Conservation (phyloP, 176 grass and related monocot genomes). For the Carex myosuroides region DNA sequence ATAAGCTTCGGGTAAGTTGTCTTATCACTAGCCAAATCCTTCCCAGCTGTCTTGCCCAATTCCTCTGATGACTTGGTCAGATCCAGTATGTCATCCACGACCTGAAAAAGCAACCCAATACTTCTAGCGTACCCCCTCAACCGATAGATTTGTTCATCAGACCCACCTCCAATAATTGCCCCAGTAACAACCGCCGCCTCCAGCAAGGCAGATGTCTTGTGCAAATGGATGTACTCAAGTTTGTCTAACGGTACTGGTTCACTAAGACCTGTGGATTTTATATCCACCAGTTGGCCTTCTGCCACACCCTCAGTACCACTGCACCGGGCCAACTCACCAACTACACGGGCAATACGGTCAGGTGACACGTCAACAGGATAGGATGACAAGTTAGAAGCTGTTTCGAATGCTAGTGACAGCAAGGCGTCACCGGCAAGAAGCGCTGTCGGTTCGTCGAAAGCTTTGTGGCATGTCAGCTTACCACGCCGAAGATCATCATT, state of each 20-base stretch:
- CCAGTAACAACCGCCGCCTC: slow-evolving; percentile 71
- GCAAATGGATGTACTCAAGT: slow-evolving; percentile 80
- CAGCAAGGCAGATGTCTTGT: slow-evolving; percentile 77
- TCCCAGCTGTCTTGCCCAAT: slow-evolving; percentile 69
- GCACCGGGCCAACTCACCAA: slow-evolving; percentile 58
- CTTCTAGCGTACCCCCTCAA: slow-evolving; percentile 50
- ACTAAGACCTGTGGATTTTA: slow-evolving; percentile 55
- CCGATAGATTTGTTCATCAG: slow-evolving; percentile 46
- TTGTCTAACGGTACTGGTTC: slow-evolving; percentile 39
- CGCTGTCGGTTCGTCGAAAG: slow-evolving; percentile 63
- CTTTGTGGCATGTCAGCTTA: slow-evolving; percentile 58
- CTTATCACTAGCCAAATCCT: slow-evolving; percentile 77
- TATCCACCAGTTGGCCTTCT: slow-evolving; percentile 68
- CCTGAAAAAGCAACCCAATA: slow-evolving; percentile 76
- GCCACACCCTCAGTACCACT: slow-evolving; percentile 61
- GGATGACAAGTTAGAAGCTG: slow-evolving; percentile 34
- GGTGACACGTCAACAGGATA: slow-evolving; percentile 48
- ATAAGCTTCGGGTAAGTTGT: slow-evolving; percentile 71
- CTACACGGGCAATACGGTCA: slow-evolving; percentile 44
- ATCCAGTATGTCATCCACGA: slow-evolving; percentile 86
- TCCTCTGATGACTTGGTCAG: slow-evolving; percentile 67
- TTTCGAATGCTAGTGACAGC: slow-evolving; percentile 57
- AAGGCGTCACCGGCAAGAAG: slow-evolving; percentile 63
- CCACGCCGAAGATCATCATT: slow-evolving; percentile 68
- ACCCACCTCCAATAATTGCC: slow-evolving; percentile 58